Evolutionary conservation across 805 yeast species (phyloP), one percentile per base, ranked within the genome.

Genomic region (Candida nitratophila): DNA sequence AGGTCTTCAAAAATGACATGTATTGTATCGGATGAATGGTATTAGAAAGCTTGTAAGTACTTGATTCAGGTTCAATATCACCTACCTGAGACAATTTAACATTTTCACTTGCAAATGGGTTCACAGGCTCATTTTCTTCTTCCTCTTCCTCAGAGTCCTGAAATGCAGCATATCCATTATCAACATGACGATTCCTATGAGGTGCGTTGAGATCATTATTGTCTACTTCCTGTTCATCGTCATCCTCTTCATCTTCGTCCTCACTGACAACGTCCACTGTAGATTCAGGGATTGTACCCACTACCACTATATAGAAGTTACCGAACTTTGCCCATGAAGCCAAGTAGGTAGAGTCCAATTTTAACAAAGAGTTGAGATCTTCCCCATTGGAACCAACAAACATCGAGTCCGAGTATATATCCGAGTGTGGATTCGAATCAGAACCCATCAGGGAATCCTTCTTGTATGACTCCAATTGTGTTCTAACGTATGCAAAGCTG

Each of bases 1-100:
- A 62, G 22, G 68, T 57, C 21, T 62, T 53, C 16, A 74, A 55
- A 48, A 77, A 77, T 11, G 64, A 60, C 32, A 57, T 53, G 21
- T 77, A 73, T 32, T 67, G 61, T 21, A 71, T 47, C 0, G 81
- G 81, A 47, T 76, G 75, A 29, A 56, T 32, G 1, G 50, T 35
- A 37, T 44, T 47, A 1, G 36, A 26, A 12, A 31, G 24, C 27
- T 19, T 36, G 12, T 19, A 34, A 30, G 6, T 24, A 7, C 15
- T 10, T 27, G 15, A 8, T 17, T 8, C 5, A 22, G 29, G 10
- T n/a, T 34, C 24, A 19, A 19, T 7, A 10, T 29, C n/a, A 11
- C 14, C 5, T 8, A 10, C 5, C 14, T 29, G 32, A 11, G 14
- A 14, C 4, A 4, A n/a, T 29, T 29, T 11, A 11, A n/a, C 14